Base-by-base conservation (phyloP, 2,329 filamentous ascomycete genomes). In the Thelonectria rubi region DNA sequence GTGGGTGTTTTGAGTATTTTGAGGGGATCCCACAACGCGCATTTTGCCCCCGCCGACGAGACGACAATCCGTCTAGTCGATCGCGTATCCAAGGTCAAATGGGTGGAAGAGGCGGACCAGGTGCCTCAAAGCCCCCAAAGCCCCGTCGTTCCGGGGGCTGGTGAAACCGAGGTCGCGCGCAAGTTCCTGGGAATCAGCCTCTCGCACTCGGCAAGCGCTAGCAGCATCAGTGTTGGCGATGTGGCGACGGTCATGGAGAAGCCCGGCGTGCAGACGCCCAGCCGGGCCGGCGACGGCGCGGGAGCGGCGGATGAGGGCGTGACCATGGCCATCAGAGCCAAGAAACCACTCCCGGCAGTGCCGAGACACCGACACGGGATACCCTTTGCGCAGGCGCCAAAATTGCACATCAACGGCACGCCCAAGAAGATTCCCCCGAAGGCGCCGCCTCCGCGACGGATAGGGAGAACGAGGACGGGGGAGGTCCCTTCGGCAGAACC, bases 191-290 rank as follows among this genome's bases (percentile, higher is more conserved):
- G 91, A 10, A 93, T 94, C 76, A 91, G 88, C 62, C 81, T 94
- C 3, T 86, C 87, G 1, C 82, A 86, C 2, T 78, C 79, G 2
- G 86, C 91, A 53, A 85, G 84, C n/a, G 86, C 86, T 49, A 96
- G 92, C 73, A 88, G 84, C 70, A 80, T 92, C 66, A 94, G 91
- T 72, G 90, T 95, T 48, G 82, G 87, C 34, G 91, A 95, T 69
- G 87, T 97, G 43, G 92, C 93, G 7, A 86, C 87, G 11, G 90
- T 93, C 46, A 92, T 85, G 74, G 92, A 94, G 77, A 93, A 91
- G 75, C 92, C 92, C 0, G 92, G 91, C 1, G 87, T 94, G 20
- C 88, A 93, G 70, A 93, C 92, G 17, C 92, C 92, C 6, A 93
- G 91, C 73, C 84, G 89, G 48, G 73, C 76, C 48, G 75, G 74